Evolutionary conservation across 495 filamentous ascomycete species (phyloP).

Genomic region (Talaromyces nanjingensis): DNA sequence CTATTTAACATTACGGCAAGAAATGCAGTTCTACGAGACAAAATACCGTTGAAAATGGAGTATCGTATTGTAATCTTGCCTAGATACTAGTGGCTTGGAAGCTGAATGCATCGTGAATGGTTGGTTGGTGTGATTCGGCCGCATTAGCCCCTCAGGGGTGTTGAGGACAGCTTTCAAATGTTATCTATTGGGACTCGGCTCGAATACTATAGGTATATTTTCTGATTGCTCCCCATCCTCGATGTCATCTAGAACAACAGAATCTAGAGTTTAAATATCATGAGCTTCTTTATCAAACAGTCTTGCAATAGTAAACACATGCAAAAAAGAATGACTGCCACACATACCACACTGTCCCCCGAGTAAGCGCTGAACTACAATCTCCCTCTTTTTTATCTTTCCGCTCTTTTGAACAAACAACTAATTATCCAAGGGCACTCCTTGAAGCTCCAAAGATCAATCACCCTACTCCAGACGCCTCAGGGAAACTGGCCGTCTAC

Average conservation of each 20-base stretch:
- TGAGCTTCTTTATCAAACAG: background rate
- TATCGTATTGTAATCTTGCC: no score
- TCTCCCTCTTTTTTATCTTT: background rate
- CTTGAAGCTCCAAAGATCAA: conserved; percentile 78
- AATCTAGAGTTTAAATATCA: background rate
- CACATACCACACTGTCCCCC: conserved; percentile 63
- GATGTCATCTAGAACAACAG: background rate
- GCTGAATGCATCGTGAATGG: no score
- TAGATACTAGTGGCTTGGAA: no score
- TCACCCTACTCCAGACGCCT: conserved; percentile 64
- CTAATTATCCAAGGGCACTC: conserved; percentile 46
- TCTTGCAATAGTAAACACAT: background rate
- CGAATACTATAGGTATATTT: background rate
- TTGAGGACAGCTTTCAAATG: background rate
- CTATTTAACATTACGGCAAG: no score
- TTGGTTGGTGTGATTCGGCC: no score
- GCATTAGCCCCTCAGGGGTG: no score
- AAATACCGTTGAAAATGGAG: no score
- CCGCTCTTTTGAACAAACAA: background rate
- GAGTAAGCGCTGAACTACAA: conserved; percentile 36
- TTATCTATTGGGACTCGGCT: background rate
- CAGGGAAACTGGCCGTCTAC: conserved; percentile 63
- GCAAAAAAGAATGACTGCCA: conserved; percentile 50
- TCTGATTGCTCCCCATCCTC: background rate
- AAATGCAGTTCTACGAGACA: no score